Evolutionary conservation across 352 stramenopile genomes (phyloP), one percentile per base, ranked within the genome.

Genomic region (Pythium dissimile): DNA sequence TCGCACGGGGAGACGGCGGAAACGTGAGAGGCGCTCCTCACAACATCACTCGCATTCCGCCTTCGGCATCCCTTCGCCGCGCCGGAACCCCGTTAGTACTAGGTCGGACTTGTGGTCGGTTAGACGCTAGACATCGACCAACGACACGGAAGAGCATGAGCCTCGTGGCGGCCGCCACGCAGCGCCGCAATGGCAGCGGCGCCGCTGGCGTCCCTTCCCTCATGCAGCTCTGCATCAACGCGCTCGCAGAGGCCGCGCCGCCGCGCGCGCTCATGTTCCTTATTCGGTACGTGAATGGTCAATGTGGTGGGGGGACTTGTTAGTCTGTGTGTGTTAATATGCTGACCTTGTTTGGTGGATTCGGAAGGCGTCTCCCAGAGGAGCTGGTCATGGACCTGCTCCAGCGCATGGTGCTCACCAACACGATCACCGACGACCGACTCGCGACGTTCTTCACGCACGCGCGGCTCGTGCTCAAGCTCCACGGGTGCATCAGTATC

Each of bases 401-500:
- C 38, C 65, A 78, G 28, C 71, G 75, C 41, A 90, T 95, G 78
- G 84, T 91, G 37, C 56, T 66, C 26, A 74, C 74, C 50, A 84
- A 85, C 42, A 87, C 74, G 15, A 67, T 95, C 57, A 93, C 85
- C 44, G 83, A 93, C 68, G 83, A 93, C 69, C 85, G 85, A 1
- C 70, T 95, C 38, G 74, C 77, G 26, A 75, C 82, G 24, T 95
- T 95, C 65, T 92, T 92, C 62, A 86, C 80, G 59, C 72, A 87
- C 56, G 77, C 75, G 32, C 81, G 81, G 15, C 78, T 73, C 54
- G 85, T 92, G 26, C 72, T 95, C 20, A 74, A 71, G 35, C 82
- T 95, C 18, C 62, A 77, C 12, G 78, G 77, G 55, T 95, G 86
- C 64, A 79, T 69, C 27, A 64, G 70, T 38, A 94, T 95, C 59